Conservation (phyloP, 345 rosid genomes). For the Pelargonium nanum region DNA sequence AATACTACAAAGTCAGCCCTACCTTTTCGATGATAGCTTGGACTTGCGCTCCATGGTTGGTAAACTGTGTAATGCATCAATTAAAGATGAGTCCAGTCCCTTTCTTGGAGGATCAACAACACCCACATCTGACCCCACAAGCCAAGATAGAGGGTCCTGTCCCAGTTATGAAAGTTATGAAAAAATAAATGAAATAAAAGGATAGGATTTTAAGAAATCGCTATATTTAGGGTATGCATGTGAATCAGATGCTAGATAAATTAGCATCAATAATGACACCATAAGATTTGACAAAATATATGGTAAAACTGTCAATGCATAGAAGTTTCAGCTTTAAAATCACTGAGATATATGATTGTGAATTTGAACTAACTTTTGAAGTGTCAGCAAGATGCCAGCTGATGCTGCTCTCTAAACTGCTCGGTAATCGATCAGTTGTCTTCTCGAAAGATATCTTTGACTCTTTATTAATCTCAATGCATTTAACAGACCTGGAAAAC, state of each 20-base stretch:
- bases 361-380: slow-evolving; percentile 46
- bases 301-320: too few relatives aligned
- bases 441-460: slow-evolving; percentile 83
- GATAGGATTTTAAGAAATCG: not conserved
- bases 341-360: not conserved
- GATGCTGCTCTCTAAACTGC: slow-evolving; percentile 51
- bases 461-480: slow-evolving; percentile 88
- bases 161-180: not conserved
- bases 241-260: not conserved
- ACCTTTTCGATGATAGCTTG: slow-evolving; percentile 44
- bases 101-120: slow-evolving; percentile 95
- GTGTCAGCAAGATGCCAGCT: slow-evolving; percentile 92
- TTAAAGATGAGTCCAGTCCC: slow-evolving; percentile 67
- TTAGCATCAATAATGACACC: not conserved
- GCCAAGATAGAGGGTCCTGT: slow-evolving; percentile 89
- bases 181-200: too few relatives aligned
- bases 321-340: not conserved
- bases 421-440: slow-evolving; percentile 69
- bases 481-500: slow-evolving; percentile 67
- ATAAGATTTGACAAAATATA: too few relatives aligned
- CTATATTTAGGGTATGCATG: too few relatives aligned
- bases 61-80: slow-evolving; percentile 48
- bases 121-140: slow-evolving; percentile 75
- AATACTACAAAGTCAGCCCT: slow-evolving; percentile 12
- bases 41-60: slow-evolving; percentile 36